Evolutionary conservation across 148 eudicot species (phyloP), one percentile per base, ranked within the genome.

Genomic region (Vaccinium vitisidaea): DNA sequence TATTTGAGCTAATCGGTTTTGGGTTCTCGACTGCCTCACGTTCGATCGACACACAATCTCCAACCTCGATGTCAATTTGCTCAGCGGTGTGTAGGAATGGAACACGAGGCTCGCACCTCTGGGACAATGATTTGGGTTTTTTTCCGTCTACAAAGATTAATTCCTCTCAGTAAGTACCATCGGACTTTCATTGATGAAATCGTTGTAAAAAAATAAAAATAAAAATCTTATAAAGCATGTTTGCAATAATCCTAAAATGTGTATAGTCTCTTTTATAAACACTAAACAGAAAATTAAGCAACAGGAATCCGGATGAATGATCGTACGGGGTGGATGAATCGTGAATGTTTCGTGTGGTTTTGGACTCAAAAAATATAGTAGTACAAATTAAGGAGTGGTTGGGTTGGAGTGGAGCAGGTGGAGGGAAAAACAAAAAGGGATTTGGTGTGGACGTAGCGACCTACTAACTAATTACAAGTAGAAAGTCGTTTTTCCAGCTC

Each of bases 381-480:
- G 0, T 9, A 61, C 0, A 21, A 61, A 63, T 43, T 43, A 25
- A 7, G 81, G n/a, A 15, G 81, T 69, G 61, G 84, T 81, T 81
- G 84, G 74, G 32, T 21, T 1, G 1, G 53, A 14, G 15, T 1
- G 56, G 82, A 83, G 79, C 76, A 11, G 74, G 54, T 59, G 55
- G 69, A 36, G 27, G 21, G 27, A 67, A 30, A 25, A 48, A 14
- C 18, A 32, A 5, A 30, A 30, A 4, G 74, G 74, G 74, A 27
- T 84, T 71, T 81, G 87, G 87, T 81, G 59, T 15, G 85, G 75
- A 8, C 48, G 80, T 58, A 84, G 89, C 82, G 92, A 90, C 90
- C 55, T 54, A 23, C 79, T 78, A 90, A 88, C 92, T 88, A 90
- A 39, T 89, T 85, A 85, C 90, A 87, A 86, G 87, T 86, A 75